Percentiles rank a stretch among this genome's conserved stretches.
Evolutionary conservation across 495 filamentous ascomycete species (phyloP).

Genomic region (Hypoxylon perforatum): DNA sequence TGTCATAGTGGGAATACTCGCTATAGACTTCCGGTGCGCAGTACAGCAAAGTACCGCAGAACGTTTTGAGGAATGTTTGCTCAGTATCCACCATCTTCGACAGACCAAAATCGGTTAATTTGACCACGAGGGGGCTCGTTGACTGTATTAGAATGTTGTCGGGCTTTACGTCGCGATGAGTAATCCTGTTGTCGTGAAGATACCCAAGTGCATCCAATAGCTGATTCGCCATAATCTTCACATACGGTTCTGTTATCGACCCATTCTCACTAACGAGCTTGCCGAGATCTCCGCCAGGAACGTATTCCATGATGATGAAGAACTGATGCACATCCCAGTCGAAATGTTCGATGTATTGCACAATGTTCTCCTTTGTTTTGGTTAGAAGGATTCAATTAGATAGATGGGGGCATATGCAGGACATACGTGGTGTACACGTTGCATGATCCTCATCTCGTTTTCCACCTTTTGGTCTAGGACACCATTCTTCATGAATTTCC

Average conservation of each 20-base stretch:
- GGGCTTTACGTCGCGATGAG: constrained; percentile 96
- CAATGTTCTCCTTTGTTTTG: constrained; percentile 81
- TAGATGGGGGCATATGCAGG: neutral
- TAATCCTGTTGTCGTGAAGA: constrained; percentile 85
- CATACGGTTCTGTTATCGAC: constrained; percentile 73
- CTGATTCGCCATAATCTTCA: constrained; percentile 76
- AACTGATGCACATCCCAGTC: constrained; percentile 82
- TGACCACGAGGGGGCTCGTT: constrained; percentile 78
- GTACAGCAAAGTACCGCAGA: constrained; percentile 95
- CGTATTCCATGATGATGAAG: constrained; percentile 93
- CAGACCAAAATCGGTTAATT: constrained; percentile 94
- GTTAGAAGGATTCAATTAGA: constrained; percentile 32
- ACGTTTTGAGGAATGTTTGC: constrained; percentile 92
- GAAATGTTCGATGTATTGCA: constrained; percentile 86
- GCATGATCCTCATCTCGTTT: constrained; percentile 96
- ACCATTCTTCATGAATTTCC: constrained; percentile 87
- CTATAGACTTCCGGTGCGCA: constrained; percentile 97
- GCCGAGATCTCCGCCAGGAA: constrained; percentile 86
- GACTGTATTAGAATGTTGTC: constrained; percentile 92
- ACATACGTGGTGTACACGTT: constrained; percentile 81
- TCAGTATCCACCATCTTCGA: constrained; percentile 90
- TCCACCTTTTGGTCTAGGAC: constrained; percentile 85
- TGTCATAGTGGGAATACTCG: constrained; percentile 73
- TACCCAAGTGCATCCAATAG: constrained; percentile 86
- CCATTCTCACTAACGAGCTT: constrained; percentile 70